Conservation (phyloP, 2,329 filamentous ascomycete species). For the Macroventuria anomochaeta region DNA sequence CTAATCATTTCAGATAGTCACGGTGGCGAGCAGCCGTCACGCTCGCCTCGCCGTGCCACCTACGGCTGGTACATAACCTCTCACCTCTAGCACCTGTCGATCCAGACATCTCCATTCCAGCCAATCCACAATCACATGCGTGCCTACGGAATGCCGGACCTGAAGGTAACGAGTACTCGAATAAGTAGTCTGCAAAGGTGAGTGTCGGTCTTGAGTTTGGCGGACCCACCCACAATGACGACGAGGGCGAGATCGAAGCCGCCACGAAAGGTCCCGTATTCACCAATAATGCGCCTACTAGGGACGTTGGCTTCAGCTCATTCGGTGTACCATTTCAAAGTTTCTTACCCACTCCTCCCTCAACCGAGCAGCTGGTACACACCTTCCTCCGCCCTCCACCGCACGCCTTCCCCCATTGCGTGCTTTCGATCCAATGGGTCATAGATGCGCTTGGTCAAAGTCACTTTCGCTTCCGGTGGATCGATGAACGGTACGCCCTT, state of each 20-base stretch:
- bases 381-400: slow-evolving; percentile 23
- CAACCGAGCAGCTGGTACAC: slow-evolving; percentile 5
- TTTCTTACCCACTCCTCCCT: neutral
- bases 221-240: neutral
- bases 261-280: neutral
- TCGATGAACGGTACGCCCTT: slow-evolving; percentile 27
- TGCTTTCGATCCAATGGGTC: slow-evolving; percentile 30
- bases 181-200: slow-evolving; percentile 23
- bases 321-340: neutral
- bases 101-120: neutral
- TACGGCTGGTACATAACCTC: neutral
- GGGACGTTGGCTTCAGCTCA: slow-evolving; percentile 7
- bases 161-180: slow-evolving; percentile 19
- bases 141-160: neutral
- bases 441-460: slow-evolving; percentile 7
- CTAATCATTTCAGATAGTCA: neutral
- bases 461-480: slow-evolving; percentile 23
- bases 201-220: slow-evolving; percentile 16
- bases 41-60: neutral
- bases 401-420: slow-evolving; percentile 26
- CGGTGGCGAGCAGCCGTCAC: neutral
- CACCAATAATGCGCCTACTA: neutral
- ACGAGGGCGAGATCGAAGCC: neutral
- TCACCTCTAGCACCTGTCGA: neutral
- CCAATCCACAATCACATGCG: neutral